Base-by-base conservation (phyloP, 805 yeast genomes). In the Dipodascus albidus region DNA sequence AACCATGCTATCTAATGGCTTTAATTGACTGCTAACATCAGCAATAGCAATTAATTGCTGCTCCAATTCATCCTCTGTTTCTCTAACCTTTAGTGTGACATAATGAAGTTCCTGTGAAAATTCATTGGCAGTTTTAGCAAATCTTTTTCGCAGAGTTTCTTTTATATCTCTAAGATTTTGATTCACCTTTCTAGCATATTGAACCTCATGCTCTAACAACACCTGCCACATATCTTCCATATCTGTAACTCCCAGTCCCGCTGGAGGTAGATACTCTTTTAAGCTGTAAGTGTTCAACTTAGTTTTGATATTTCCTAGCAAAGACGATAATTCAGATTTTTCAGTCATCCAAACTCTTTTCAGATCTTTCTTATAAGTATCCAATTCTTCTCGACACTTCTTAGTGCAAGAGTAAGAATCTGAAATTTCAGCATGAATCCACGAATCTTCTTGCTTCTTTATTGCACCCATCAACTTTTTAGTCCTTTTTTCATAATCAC, bases 331-430 rank as follows among this genome's bases (percentile, higher is more conserved):
- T 21, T 67, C 70, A 3, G 70, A 56, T 57, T 67, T 70, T 52
- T 71, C 74, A 1, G 63, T 59, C 19, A 67, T 57, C 75, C 75
- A 71, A 3, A 62, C 59, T n/a, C 74, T 60, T 55, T 71, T 71
- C 9, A 61, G 56, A 2, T 58, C 50, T 47, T 52, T 50, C 51
- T 67, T 67, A 57, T 63, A 71, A 2, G 50, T 49, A 17, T 54
- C 48, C 23, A 71, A 63, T 15, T 58, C 58, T 2, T 47, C 41
- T n/a, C 62, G 53, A 44, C 64, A 68, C 15, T 48, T 47, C 22
- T 57, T 62, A 17, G 65, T 67, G 23, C 62, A 62, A 9, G 56
- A 53, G 50, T 66, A 68, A 2, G 59, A 54, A 15, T 60, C 66
- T 3, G 55, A 50, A 50, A 62, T 61, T 19, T 47, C 51, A 14